phyloP scores from a whole-genome alignment of 345 rosid species.

The Syzygium jambos region DNA sequence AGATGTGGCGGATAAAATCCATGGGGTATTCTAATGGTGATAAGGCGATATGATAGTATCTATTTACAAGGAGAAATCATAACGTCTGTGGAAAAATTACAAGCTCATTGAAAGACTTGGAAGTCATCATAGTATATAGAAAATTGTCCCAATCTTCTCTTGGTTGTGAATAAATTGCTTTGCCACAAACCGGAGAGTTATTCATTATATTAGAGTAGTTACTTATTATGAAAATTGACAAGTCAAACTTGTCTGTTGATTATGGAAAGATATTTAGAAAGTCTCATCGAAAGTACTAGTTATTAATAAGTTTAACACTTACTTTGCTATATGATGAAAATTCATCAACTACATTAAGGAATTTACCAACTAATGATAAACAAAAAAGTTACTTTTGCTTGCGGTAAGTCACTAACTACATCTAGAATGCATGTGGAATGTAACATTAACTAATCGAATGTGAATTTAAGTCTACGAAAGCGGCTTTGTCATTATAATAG shows the following conservation, averaged over 20 bases:
- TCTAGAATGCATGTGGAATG: no score
- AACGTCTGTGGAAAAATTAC: not conserved
- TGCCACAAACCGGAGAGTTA: no score
- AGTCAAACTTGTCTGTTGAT: not conserved
- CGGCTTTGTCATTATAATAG: not conserved
- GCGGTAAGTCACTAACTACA: no score
- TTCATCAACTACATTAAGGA: constrained; percentile 23
- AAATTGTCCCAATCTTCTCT: not conserved
- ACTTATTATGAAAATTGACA: not conserved
- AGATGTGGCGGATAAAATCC: not conserved
- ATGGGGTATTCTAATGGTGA: not conserved
- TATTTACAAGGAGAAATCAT: no score
- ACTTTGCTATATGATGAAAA: constrained; percentile 3
- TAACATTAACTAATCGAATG: no score
- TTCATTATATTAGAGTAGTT: not conserved
- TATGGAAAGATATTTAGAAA: not conserved
- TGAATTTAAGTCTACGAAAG: not conserved
- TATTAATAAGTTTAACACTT: not conserved
- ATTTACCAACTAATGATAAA: no score
- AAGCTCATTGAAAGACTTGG: not conserved
- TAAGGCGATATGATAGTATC: not conserved
- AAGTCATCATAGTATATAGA: not conserved
- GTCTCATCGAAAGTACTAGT: not conserved
- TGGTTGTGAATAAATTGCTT: not conserved
- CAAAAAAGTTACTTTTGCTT: no score